phyloP scores from a whole-genome alignment of 345 rosid species.

The Boechera retrofracta region DNA sequence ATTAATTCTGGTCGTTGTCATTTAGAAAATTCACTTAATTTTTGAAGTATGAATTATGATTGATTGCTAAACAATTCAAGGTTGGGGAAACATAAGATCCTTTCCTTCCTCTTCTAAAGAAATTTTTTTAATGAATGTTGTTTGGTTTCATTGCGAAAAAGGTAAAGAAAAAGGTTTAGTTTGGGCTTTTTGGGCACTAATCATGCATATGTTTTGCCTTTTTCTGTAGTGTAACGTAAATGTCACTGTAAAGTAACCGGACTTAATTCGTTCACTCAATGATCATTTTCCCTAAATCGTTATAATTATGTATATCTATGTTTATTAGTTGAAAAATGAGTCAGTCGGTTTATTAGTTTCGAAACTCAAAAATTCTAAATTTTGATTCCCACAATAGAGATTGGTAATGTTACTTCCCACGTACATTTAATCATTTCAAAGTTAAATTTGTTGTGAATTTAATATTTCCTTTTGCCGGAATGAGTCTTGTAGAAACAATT shows the following conservation, averaged over 20 bases:
- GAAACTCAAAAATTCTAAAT: background rate
- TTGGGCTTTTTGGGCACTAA: background rate
- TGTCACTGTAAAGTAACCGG: background rate
- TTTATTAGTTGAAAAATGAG: background rate
- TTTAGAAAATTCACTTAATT: background rate
- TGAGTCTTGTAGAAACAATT: background rate
- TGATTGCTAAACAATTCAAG: background rate
- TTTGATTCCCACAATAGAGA: background rate
- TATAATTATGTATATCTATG: background rate
- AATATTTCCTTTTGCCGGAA: background rate
- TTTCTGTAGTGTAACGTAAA: background rate
- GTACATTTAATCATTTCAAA: background rate
- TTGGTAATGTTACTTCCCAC: background rate
- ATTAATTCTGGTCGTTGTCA: background rate
- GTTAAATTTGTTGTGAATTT: background rate
- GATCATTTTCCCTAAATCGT: background rate
- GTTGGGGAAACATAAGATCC: background rate
- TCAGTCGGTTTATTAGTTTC: background rate
- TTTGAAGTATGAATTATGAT: background rate
- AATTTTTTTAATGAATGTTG: background rate
- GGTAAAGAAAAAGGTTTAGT: background rate
- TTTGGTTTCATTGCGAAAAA: background rate
- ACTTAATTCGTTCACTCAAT: background rate
- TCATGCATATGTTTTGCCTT: background rate
- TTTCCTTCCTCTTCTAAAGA: background rate